These are phyloP conservation scores for Pleodorina starrii DNA, from an alignment of 139 green algal genomes.

Conservation along the genomic window DNA sequence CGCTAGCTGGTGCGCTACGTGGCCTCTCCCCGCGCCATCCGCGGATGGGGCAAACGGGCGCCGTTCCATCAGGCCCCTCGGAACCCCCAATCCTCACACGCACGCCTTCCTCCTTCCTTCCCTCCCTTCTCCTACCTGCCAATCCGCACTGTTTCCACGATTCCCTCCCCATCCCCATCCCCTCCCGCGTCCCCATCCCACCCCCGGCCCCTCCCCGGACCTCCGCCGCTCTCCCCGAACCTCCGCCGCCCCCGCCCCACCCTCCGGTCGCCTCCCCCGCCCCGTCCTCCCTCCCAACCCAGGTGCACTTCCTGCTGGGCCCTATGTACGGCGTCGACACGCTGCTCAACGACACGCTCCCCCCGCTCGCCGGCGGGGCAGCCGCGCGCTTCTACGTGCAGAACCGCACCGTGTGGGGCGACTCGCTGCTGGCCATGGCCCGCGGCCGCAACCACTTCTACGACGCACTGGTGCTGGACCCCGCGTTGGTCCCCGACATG, in stretches of 20 bases:
- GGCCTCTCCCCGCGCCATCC: no score
- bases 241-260: not conserved
- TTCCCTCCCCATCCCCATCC: not conserved
- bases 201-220: not conserved
- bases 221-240: not conserved
- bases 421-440: not conserved
- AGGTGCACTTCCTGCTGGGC: conserved; percentile 31
- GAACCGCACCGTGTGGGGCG: not conserved
- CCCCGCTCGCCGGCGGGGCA: not conserved
- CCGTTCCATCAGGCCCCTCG: no score
- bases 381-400: not conserved
- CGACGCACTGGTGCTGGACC: conserved; percentile 1
- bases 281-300: not conserved
- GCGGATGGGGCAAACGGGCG: no score
- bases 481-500: conserved; percentile 17
- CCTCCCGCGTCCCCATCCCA: not conserved
- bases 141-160: not conserved
- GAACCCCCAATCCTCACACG: no score
- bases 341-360: not conserved
- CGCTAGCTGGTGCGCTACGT: not conserved
- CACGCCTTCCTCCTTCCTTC: no score
- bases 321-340: not conserved
- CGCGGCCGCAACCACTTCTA: not conserved
- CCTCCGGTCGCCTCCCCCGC: not conserved
- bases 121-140: no score